Conservation (phyloP, 2,329 filamentous ascomycete species). For the Aureobasidium sp. region DNA sequence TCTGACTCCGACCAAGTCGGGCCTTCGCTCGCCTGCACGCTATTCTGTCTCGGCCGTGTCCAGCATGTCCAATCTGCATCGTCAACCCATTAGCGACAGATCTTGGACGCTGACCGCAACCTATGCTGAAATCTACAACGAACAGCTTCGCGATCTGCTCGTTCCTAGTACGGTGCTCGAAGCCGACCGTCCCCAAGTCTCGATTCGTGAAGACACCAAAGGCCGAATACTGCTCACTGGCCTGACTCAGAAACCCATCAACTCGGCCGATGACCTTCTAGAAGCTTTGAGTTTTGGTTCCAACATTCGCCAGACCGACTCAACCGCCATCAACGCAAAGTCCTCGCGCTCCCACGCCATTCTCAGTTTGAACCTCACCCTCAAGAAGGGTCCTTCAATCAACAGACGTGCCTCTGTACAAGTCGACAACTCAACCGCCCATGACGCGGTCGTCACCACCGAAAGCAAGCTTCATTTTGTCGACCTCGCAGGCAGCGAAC, state of each 20-base stretch:
- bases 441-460: slow-evolving; percentile 67
- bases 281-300: slow-evolving; percentile 88
- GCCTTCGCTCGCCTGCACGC: slow-evolving; percentile 70
- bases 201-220: slow-evolving; percentile 88
- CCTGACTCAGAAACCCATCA: slow-evolving; percentile 78
- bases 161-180: slow-evolving; percentile 64
- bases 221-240: slow-evolving; percentile 92
- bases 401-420: slow-evolving; percentile 81
- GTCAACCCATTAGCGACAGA: slow-evolving; percentile 50
- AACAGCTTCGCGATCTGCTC: slow-evolving; percentile 84
- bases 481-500: slow-evolving; percentile 91
- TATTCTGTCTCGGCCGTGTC: slow-evolving; percentile 60
- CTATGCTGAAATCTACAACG: slow-evolving; percentile 78
- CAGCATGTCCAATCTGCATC: slow-evolving; percentile 37
- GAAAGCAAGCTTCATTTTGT: slow-evolving; percentile 99
- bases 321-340: slow-evolving; percentile 94
- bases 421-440: slow-evolving; percentile 64
- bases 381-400: slow-evolving; percentile 59
- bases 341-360: slow-evolving; percentile 97
- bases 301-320: slow-evolving; percentile 88
- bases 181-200: slow-evolving; percentile 70
- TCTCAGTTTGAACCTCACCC: slow-evolving; percentile 88
- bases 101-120: slow-evolving; percentile 90
- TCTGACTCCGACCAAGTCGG: slow-evolving; percentile 41
- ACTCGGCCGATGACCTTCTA: slow-evolving; percentile 85